These are phyloP conservation scores for Tubosaeta sp. DNA, from an alignment of 768 basidiomycete genomes.

Conservation along the genomic window DNA sequence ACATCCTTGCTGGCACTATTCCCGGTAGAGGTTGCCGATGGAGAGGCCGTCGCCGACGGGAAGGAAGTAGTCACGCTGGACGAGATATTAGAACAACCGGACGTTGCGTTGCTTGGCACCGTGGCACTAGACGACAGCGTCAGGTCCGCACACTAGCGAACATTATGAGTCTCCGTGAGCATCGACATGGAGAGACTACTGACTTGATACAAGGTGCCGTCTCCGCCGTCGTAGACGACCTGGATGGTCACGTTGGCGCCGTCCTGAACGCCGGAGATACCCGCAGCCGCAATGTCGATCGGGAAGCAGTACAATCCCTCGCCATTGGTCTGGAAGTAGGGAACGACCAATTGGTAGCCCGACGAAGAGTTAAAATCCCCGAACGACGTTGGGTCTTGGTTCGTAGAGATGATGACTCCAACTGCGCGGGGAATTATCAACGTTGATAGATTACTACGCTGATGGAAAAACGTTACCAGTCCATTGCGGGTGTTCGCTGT, in stretches of 20 bases:
- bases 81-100: slow-evolving; percentile 33
- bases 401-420: slow-evolving; percentile 49
- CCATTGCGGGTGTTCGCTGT: not conserved
- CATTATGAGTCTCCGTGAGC: not conserved
- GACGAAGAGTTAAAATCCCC: slow-evolving; percentile 51
- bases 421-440: slow-evolving; percentile 34
- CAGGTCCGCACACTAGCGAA: slow-evolving; percentile 63
- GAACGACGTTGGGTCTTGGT: slow-evolving; percentile 58
- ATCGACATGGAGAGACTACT: not conserved
- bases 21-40: slow-evolving; percentile 5
- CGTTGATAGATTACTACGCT: not conserved
- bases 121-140: slow-evolving; percentile 40
- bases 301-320: slow-evolving; percentile 65
- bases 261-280: slow-evolving; percentile 38
- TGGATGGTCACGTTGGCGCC: slow-evolving; percentile 68
- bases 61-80: slow-evolving; percentile 10
- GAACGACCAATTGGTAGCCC: slow-evolving; percentile 25
- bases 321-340: slow-evolving; percentile 47
- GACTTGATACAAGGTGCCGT: slow-evolving; percentile 70
- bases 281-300: slow-evolving; percentile 51
- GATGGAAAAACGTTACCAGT: not conserved
- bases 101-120: slow-evolving; percentile 40
- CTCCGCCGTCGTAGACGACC: slow-evolving; percentile 56
- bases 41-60: slow-evolving; percentile 6
- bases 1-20: slow-evolving; percentile 13